Evolutionary conservation across 73 alveolate species (phyloP).

Genomic region (Paramecium sonneborni): DNA sequence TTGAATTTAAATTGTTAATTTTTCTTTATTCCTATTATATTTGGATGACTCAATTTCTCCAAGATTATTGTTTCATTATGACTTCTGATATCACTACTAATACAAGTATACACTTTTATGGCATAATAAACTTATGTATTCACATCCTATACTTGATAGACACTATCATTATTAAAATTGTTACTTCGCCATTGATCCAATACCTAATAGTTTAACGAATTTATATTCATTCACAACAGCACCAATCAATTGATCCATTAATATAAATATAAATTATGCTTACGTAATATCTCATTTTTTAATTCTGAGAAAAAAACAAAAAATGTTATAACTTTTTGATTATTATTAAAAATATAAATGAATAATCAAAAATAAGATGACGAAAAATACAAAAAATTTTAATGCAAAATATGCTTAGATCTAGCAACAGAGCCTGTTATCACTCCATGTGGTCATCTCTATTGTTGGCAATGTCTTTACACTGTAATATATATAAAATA

Average conservation of each 20-base stretch:
- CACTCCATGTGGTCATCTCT: conserved; percentile 94
- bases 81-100: not conserved
- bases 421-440: conserved; percentile 94
- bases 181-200: not conserved
- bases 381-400: conserved; percentile 61
- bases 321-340: not conserved
- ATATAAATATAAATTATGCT: not conserved
- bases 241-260: not conserved
- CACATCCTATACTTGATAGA: not conserved
- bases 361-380: not conserved
- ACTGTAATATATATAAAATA: conserved; percentile 23
- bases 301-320: not conserved
- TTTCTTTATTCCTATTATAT: not conserved
- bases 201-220: not conserved
- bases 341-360: not conserved
- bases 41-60: not conserved
- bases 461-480: conserved; percentile 92
- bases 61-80: not conserved
- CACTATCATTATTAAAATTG: not conserved
- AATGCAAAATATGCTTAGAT: conserved; percentile 90
- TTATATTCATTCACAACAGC: not conserved
- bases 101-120: not conserved
- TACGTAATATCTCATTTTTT: not conserved
- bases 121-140: not conserved
- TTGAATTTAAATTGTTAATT: not conserved